A percentile compares a stretch with the other conserved stretches of the same genome.
phyloP scores from a whole-genome alignment of 2,329 filamentous ascomycete genomes.

The Scedosporium minutisporum region DNA sequence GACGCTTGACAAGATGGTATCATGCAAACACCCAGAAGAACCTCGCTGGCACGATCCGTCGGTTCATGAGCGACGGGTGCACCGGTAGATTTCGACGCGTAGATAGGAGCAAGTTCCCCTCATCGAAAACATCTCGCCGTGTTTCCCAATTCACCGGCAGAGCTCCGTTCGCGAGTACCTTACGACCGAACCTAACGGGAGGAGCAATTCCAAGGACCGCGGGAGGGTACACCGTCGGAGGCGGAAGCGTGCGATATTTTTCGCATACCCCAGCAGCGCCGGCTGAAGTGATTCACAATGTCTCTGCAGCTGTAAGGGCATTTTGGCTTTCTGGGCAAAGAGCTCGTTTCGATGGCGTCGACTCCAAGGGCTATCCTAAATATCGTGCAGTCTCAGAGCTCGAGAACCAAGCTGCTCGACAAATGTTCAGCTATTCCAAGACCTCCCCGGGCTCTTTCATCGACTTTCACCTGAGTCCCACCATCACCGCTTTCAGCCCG shows the following conservation, averaged over 20 bases:
- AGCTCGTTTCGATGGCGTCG: slow-evolving; percentile 73
- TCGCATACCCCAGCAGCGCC: slow-evolving; percentile 78
- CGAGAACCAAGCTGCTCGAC: slow-evolving; percentile 62
- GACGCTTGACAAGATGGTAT: slow-evolving; percentile 35
- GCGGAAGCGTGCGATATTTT: slow-evolving; percentile 64
- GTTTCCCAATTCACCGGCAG: slow-evolving; percentile 58
- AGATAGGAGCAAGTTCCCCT: slow-evolving; percentile 33
- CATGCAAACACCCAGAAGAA: slow-evolving; percentile 33
- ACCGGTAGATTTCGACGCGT: slow-evolving; percentile 27
- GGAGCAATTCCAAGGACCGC: slow-evolving; percentile 76
- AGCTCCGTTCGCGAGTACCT: slow-evolving; percentile 76
- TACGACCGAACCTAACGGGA: slow-evolving; percentile 86
- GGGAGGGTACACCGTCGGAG: slow-evolving; percentile 72
- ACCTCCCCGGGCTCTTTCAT: slow-evolving; percentile 66
- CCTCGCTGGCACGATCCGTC: slow-evolving; percentile 35
- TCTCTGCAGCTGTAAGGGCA: slow-evolving; percentile 84
- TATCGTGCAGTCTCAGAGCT: slow-evolving; percentile 69
- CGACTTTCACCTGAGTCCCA: slow-evolving; percentile 82
- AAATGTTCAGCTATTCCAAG: slow-evolving; percentile 50
- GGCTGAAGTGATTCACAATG: slow-evolving; percentile 87
- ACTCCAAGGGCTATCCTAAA: slow-evolving; percentile 62
- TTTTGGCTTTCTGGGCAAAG: slow-evolving; percentile 90
- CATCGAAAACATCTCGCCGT: slow-evolving; percentile 38
- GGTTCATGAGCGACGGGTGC: slow-evolving; percentile 37
- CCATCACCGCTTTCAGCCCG: slow-evolving; percentile 76